A percentile compares a stretch with the other conserved stretches of the same genome.
Evolutionary conservation across 2,329 filamentous ascomycete species (phyloP).

Genomic region (Epichloe gansuensis): DNA sequence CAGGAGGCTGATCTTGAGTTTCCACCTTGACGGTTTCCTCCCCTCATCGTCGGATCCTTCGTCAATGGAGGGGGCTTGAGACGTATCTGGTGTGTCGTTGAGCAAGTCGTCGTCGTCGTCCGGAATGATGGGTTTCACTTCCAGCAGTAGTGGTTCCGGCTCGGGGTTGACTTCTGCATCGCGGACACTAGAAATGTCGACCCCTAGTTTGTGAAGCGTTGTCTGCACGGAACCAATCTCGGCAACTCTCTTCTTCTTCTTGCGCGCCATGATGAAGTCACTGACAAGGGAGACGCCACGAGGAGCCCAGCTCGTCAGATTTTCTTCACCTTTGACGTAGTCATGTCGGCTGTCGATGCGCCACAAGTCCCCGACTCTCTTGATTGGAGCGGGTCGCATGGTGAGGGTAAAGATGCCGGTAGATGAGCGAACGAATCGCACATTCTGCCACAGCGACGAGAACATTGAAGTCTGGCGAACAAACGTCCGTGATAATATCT

Average conservation of each 20-base stretch:
- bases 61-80: conserved; percentile 28
- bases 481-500: conserved; percentile 74
- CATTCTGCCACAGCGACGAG: conserved; percentile 72
- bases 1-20: conserved; percentile 5
- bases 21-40: conserved; percentile 14
- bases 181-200: conserved; percentile 28
- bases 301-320: conserved; percentile 72
- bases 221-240: conserved; percentile 70
- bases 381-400: conserved; percentile 79
- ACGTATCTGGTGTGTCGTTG: conserved; percentile 43
- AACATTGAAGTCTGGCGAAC: conserved; percentile 80
- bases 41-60: conserved; percentile 13
- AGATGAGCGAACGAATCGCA: conserved; percentile 76
- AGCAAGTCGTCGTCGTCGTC: conserved; percentile 46
- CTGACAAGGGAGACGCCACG: conserved; percentile 82
- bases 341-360: conserved; percentile 89
- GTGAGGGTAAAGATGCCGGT: conserved; percentile 77
- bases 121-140: conserved; percentile 31
- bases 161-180: conserved; percentile 23
- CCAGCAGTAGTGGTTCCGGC: conserved; percentile 22
- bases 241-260: conserved; percentile 59
- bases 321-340: conserved; percentile 93
- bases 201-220: conserved; percentile 47
- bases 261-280: conserved; percentile 68
- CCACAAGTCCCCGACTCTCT: conserved; percentile 88